Base-by-base conservation (phyloP, 257 asterid genomes). In the Voacanga thouarsii region DNA sequence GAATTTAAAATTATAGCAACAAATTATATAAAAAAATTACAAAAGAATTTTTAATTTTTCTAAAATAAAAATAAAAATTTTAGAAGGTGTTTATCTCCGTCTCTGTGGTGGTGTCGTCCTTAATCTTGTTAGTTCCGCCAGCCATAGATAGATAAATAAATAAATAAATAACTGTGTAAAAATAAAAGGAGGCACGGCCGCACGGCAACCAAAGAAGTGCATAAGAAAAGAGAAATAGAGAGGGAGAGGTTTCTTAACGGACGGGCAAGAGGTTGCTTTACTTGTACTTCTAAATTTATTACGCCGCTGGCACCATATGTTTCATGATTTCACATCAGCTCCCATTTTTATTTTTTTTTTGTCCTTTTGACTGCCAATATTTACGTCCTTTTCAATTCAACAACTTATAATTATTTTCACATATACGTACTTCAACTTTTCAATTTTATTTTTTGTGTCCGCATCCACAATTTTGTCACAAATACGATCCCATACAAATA, bases 201-300 rank as follows among this genome's bases (percentile, higher is more conserved):
- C 81, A 61, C 78, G 75, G 71, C 78, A 64, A 50, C 57, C 81
- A 33, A 69, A 71, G 24, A 69, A 8, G 2, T n/a, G 37, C 39
- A 64, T 39, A 45, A 56, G 56, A 24, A 50, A 78, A 72, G 28
- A 51, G 21, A 12, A 12, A 16, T 51, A 37, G 56, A 39, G 68
- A 47, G 14, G 0, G 7, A 68, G 82, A 77, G 89, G 89, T 89
- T 89, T 82, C 92, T 88, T 89, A 75, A 83, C 75, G 85, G 84
- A 89, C 78, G 92, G 92, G 92, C 89, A 88, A 88, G 83, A 74
- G 81, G 78, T 87, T 85, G 77, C 92, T 88, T 91, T 83, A 79
- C 92, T 89, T 89, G 91, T 79, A 89, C 94, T 87, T 85, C 78
- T 84, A 57, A 67, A 63, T 78, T 82, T 47, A 79, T 80, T 66